Evolutionary conservation across 768 basidiomycete genomes (phyloP), one percentile per base, ranked within the genome.

Genomic region (Auriscalpium vulgare): DNA sequence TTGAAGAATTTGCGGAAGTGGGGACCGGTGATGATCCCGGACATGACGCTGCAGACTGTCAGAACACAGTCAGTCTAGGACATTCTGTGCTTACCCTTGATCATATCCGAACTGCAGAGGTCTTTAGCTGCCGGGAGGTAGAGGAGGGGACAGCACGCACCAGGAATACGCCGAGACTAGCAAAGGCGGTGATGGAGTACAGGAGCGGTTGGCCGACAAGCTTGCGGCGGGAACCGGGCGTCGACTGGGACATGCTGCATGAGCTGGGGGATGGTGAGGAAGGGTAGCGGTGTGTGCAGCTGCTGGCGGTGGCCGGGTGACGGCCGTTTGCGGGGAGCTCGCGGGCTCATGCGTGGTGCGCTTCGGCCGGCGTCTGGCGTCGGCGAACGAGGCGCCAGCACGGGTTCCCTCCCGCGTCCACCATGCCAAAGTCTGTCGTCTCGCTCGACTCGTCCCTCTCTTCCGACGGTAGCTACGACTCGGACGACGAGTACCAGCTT

Each of bases 21-120:
- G 19, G 87, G 87, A 0, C 87, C 87, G 29, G 87, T 97, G 69
- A 97, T 95, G 61, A 97, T 84, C 34, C 93, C 93, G 60, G 85
- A 87, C 86, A 91, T 91, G 68, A 91, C 89, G 58, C 90, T 91
- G 65, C 19, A 19, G 6, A 51, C 37, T 19, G 23, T 53, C 47
- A 56, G 37, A 47, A 44, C 40, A 11, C 62, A 62, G 59, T 68
- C 48, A 56, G 58, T 34, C 34, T 14, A 48, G 40, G 37, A 17
- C 53, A 29, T 11, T 47, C 23, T 17, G 11, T 10, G 62, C 70
- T 51, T 65, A 89, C 89, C 89, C 89, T 77, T 91, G 89, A 71
- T 90, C 88, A 78, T 90, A 90, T 54, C 88, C 88, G 68, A 89
- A 88, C 87, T 89, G 57, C 51, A 59, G 40, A 53, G 29, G 48